Evolutionary conservation across 345 rosid species (phyloP).

Genomic region (Xanthoceras sorbifolium): DNA sequence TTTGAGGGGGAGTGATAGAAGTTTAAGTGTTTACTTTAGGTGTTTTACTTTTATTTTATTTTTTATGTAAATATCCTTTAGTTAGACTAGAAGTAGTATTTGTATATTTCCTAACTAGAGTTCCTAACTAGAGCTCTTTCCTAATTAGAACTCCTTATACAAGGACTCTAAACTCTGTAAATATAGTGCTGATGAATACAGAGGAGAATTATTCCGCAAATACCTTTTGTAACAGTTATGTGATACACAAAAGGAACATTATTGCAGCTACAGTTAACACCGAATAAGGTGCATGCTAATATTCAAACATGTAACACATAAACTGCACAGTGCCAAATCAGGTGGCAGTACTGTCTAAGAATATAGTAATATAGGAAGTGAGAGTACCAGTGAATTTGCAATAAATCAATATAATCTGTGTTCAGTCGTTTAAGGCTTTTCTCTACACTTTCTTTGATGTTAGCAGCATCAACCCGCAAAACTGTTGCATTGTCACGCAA

Average conservation of each 20-base stretch:
- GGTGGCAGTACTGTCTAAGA: not conserved
- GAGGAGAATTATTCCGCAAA: too few relatives aligned
- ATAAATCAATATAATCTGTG: slow-evolving; percentile 86
- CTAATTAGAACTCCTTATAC: too few relatives aligned
- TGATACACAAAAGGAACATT: not conserved
- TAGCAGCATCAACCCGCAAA: slow-evolving; percentile 80
- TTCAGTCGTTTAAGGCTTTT: slow-evolving; percentile 89
- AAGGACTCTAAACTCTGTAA: too few relatives aligned
- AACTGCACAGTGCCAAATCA: not conserved
- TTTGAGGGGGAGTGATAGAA: too few relatives aligned
- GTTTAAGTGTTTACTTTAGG: too few relatives aligned
- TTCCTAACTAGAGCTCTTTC: too few relatives aligned
- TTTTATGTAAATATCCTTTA: too few relatives aligned
- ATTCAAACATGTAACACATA: not conserved
- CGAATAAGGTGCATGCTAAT: not conserved
- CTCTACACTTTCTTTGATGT: slow-evolving; percentile 92
- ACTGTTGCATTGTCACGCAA: slow-evolving; percentile 63
- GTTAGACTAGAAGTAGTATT: too few relatives aligned
- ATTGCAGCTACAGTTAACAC: not conserved
- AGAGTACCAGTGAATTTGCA: slow-evolving; percentile 92
- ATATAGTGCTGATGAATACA: too few relatives aligned
- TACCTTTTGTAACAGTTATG: too few relatives aligned
- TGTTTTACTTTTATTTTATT: too few relatives aligned
- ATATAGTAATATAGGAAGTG: not conserved
- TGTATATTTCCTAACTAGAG: too few relatives aligned